phyloP scores from a whole-genome alignment of 306 rosid species.

The Prunus padus region DNA sequence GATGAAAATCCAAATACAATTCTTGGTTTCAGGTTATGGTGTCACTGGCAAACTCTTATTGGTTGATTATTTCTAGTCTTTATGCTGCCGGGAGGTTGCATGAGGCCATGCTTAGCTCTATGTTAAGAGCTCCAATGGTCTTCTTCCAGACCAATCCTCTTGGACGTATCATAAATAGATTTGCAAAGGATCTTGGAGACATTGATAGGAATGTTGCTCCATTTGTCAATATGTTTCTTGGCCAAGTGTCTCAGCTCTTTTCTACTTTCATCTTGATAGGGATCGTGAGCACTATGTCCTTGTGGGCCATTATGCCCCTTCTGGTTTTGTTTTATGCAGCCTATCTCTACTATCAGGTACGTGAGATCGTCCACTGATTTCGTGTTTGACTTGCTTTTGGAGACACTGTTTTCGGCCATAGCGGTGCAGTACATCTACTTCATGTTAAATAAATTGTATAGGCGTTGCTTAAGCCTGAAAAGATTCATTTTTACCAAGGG shows the following conservation, averaged over 20 bases:
- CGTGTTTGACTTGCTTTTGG: slow-evolving; percentile 1
- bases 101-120: slow-evolving; percentile 78
- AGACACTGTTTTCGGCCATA: not conserved
- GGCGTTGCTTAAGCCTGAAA: not conserved
- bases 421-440: not conserved
- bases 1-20: not conserved
- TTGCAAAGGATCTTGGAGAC: slow-evolving; percentile 95
- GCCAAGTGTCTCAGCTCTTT: slow-evolving; percentile 71
- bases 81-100: slow-evolving; percentile 86
- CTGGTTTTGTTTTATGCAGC: slow-evolving; percentile 78
- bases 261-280: slow-evolving; percentile 92
- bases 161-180: slow-evolving; percentile 86
- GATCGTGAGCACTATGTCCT: slow-evolving; percentile 87
- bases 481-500: too few species aligned
- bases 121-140: slow-evolving; percentile 89
- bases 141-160: slow-evolving; percentile 93
- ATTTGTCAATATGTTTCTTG: slow-evolving; percentile 70
- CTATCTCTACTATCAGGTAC: slow-evolving; percentile 88
- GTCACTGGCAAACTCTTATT: slow-evolving; percentile 66
- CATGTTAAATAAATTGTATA: not conserved
- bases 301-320: slow-evolving; percentile 96
- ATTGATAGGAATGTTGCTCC: slow-evolving; percentile 86
- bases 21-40: slow-evolving; percentile 66
- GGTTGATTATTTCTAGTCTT: slow-evolving; percentile 81
- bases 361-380: slow-evolving; percentile 1